Evolutionary conservation across 2,329 filamentous ascomycete genomes (phyloP).

Genomic region (Alternaria infectoria): DNA sequence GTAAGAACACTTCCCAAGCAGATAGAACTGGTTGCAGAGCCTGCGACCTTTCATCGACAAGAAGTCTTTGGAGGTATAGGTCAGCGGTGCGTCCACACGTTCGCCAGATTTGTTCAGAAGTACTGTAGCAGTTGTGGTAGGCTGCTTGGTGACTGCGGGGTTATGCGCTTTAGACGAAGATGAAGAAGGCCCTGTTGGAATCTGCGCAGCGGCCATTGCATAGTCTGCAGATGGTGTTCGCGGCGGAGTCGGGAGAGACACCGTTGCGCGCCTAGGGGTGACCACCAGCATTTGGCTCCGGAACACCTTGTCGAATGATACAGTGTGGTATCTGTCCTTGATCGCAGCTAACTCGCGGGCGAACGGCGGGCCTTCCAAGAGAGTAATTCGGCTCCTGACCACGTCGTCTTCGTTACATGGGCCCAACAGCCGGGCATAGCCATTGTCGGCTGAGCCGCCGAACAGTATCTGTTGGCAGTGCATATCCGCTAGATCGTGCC

Average conservation of each 20-base stretch:
- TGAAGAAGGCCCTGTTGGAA: neutral
- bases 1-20: neutral
- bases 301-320: neutral
- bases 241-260: neutral
- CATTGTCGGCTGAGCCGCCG: neutral
- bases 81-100: neutral
- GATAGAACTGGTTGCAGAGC: neutral
- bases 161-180: neutral
- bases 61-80: neutral
- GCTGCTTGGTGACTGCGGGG: neutral
- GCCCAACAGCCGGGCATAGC: neutral
- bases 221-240: neutral
- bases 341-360: neutral
- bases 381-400: neutral
- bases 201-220: neutral
- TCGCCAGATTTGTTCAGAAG: neutral
- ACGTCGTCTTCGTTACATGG: neutral
- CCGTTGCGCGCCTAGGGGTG: neutral
- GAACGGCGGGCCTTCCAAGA: neutral
- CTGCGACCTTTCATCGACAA: neutral
- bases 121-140: neutral
- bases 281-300: neutral
- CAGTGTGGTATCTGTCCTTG: neutral
- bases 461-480: neutral
- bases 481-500: neutral